phyloP scores from a whole-genome alignment of 805 yeast genomes.

The Yamadazyma olivae region DNA sequence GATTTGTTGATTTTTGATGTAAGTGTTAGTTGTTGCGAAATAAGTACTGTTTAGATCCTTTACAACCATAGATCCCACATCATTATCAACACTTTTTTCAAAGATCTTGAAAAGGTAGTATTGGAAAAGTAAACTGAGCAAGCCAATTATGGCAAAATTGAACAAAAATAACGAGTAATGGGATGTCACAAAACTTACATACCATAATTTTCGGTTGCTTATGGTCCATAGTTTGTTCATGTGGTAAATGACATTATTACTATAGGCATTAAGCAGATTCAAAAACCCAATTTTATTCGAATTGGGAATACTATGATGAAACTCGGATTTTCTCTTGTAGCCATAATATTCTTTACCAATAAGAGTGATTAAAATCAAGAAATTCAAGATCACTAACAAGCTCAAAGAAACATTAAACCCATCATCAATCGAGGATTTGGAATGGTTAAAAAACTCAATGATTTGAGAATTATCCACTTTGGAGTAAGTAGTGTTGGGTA shows the following conservation, averaged over 20 bases:
- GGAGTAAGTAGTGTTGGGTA: neutral
- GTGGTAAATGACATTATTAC: constrained; percentile 12
- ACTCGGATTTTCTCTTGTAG: constrained; percentile 45
- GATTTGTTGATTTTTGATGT: constrained; percentile 46
- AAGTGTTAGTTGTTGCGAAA: constrained; percentile 46
- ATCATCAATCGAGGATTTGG: constrained; percentile 28
- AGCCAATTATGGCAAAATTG: constrained; percentile 55
- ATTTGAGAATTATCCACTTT: constrained; percentile 20
- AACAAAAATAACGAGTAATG: constrained; percentile 49
- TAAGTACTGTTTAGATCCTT: constrained; percentile 4
- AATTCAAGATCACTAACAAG: constrained; percentile 26
- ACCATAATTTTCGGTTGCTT: constrained; percentile 32
- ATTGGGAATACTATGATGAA: constrained; percentile 17
- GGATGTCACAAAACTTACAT: constrained; percentile 50
- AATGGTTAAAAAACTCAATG: constrained; percentile 30
- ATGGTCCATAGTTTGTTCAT: constrained; percentile 9
- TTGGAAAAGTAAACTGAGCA: constrained; percentile 54
- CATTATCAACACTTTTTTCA: constrained; percentile 10
- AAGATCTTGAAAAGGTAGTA: constrained; percentile 39
- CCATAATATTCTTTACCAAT: constrained; percentile 42
- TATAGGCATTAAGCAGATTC: constrained; percentile 12
- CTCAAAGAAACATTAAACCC: constrained; percentile 37
- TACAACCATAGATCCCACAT: constrained; percentile 2
- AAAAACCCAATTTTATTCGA: constrained; percentile 11
- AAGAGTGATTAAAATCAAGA: constrained; percentile 40